These are phyloP conservation scores for Limnanthes douglasii DNA, from an alignment of 345 rosid species.

Conservation along the genomic window DNA sequence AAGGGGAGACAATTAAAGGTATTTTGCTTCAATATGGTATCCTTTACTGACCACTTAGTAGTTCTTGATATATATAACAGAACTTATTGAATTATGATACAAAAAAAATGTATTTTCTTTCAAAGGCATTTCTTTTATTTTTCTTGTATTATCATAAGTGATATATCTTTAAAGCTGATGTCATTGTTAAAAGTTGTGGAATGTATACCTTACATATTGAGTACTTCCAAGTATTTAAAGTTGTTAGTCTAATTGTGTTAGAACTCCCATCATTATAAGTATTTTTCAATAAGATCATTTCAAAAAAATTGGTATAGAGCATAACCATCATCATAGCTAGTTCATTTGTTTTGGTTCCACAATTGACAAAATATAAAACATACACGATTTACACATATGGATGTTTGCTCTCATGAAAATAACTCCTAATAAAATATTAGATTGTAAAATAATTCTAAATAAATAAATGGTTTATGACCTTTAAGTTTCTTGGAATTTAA, in stretches of 20 bases:
- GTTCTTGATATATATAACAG: too few species aligned
- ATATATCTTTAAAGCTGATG: too few species aligned
- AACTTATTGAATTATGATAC: too few species aligned
- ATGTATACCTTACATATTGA: conserved; percentile 56
- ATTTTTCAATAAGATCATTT: conserved; percentile 66
- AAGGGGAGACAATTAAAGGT: too few species aligned
- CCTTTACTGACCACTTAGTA: too few species aligned
- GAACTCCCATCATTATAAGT: conserved; percentile 83
- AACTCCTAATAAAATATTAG: neutral
- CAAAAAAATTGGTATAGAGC: conserved; percentile 67
- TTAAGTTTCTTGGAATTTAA: conserved; percentile 79
- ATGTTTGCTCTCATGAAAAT: conserved; percentile 3
- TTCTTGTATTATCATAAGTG: too few species aligned
- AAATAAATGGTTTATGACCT: too few species aligned
- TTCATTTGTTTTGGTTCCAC: conserved; percentile 94
- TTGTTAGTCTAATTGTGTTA: conserved; percentile 89
- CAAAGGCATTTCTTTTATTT: too few species aligned
- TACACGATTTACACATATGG: conserved; percentile 5
- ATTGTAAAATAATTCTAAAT: neutral
- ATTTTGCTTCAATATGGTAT: too few species aligned
- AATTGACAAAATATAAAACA: conserved; percentile 91
- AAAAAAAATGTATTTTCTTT: too few species aligned
- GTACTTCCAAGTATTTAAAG: conserved; percentile 62
- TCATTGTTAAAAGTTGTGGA: too few species aligned
- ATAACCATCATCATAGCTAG: conserved; percentile 87